Evolutionary conservation across 2,329 filamentous ascomycete genomes (phyloP), one percentile per base, ranked within the genome.

Genomic region (Talaromyces sp.): DNA sequence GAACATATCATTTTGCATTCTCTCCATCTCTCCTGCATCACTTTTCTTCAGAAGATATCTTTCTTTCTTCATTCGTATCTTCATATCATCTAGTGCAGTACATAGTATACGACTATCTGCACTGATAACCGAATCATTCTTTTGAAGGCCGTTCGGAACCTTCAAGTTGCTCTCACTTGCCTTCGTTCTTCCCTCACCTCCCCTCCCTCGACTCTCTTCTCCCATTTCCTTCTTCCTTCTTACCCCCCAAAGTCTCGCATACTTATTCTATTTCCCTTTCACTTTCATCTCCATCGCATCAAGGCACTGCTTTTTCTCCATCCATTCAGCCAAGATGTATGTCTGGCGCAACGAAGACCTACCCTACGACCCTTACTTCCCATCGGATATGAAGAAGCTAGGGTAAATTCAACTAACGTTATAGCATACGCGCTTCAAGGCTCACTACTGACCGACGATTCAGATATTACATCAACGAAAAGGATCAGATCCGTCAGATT

Each of bases 401-500:
- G 92, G 91, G 88, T 93, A 76, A 63, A 79, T 49, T 6, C 46
- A 37, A 24, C 16, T 4, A 16, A n/a, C 2, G 13, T n/a, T 1
- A 11, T 3, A n/a, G 19, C 5, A 33, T 35, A n/a, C 4, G 24
- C 24, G 20, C 19, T n/a, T 32, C 19, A 14, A 10, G n/a, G 19
- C 29, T 40, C 46, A 57, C 20, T 6, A 43, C 46, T 5, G 20
- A 30, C 49, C 2, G 5, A 41, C 30, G n/a, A 24, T 54, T 9
- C 9, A 92, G 90, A 39, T 95, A 91, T 73, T 92, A 90, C 68
- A 73, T 96, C 73, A 91, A 90, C 61, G 80, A 86, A 0, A 72
- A 85, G 0, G 90, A 93, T 61, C 85, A 93, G 65, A 82, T 96
- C 56, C 86, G 89, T 43, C 86, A 80, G 55, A 86, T 89, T 49